Evolutionary conservation across 768 basidiomycete species (phyloP), one percentile per base, ranked within the genome.

Genomic region (Megacollybia marginata): DNA sequence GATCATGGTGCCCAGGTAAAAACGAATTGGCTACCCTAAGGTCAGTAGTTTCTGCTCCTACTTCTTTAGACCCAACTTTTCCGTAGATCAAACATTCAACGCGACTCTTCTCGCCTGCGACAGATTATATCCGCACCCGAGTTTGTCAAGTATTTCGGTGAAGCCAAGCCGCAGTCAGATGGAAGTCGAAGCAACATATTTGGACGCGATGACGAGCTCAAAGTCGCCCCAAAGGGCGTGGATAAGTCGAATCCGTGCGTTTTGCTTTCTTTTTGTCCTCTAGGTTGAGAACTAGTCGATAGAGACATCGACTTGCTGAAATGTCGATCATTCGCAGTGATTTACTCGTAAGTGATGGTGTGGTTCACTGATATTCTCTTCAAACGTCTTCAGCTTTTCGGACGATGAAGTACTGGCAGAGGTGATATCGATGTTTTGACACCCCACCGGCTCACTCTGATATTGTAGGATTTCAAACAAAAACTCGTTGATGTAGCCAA

Each of bases 251-350:
- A 97, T 62, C 72, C 73, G 88, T 89, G 49, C 15, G 74, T 58
- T 9, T 20, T 55, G 36, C 36, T 36, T 47, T 43, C 19, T 28
- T 47, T 28, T 44, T 47, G 13, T 46, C 42, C 12, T 28, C 16
- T 16, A 12, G 33, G 23, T 44, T 34, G 34, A 48, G 18, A 35
- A 45, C 23, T 35, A 44, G 51, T 9, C 23, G 28, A 18, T 48
- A 88, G 85, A 64, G 92, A 97, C 61, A 97, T 99, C 55, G 94
- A 95, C 63, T 67, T 98, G 46, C 68, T 99, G 53, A 90, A 89
- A 65, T 85, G 88, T 52, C 80, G 92, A 20, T 82, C 83, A 15
- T 80, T 91, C 33, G 83, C 76, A 2, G 89, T 94, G 2, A 62
- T 75, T 0, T 75, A 83, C 54, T 62, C 62, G 89, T 88, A 53